A percentile compares a stretch with the other conserved stretches of the same genome.
Evolutionary conservation across 2,329 filamentous ascomycete species (phyloP).

Genomic region (Diaporthe australafricana): DNA sequence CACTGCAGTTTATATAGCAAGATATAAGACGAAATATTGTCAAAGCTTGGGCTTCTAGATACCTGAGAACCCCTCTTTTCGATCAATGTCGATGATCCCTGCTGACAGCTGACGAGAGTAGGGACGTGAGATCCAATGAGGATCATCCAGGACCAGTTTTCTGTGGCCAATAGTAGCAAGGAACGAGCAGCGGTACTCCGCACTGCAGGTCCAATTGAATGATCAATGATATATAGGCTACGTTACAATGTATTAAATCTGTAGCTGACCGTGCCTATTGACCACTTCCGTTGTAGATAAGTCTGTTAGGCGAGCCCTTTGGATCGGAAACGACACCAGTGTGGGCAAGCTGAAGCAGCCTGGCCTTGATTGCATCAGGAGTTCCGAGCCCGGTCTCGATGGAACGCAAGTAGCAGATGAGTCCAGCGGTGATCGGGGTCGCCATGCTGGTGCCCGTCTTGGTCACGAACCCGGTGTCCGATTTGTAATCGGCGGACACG

Average conservation of each 20-base stretch:
- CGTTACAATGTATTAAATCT: background rate
- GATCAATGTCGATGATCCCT: background rate
- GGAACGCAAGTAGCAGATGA: constrained; percentile 16
- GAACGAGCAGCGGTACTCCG: background rate
- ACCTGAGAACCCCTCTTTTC: background rate
- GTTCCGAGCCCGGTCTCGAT: constrained; percentile 5
- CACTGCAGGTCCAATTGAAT: no score
- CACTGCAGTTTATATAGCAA: background rate
- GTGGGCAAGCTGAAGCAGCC: constrained; percentile 6
- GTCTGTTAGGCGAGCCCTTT: background rate
- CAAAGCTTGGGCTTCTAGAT: background rate
- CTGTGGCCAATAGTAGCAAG: background rate
- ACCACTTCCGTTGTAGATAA: constrained; percentile 6
- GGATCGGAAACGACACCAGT: background rate
- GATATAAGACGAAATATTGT: background rate
- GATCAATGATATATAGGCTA: background rate
- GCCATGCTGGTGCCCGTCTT: constrained; percentile 12
- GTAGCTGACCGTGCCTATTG: background rate
- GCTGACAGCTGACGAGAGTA: no score
- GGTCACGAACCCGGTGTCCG: background rate
- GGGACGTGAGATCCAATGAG: background rate
- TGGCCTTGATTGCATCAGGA: background rate
- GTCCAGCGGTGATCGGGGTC: constrained; percentile 1
- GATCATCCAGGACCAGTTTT: background rate
- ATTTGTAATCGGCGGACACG: background rate